These are phyloP conservation scores for Blakeslea trispora DNA, from an alignment of 371 early-diverging fungal genomes.

Conservation along the genomic window DNA sequence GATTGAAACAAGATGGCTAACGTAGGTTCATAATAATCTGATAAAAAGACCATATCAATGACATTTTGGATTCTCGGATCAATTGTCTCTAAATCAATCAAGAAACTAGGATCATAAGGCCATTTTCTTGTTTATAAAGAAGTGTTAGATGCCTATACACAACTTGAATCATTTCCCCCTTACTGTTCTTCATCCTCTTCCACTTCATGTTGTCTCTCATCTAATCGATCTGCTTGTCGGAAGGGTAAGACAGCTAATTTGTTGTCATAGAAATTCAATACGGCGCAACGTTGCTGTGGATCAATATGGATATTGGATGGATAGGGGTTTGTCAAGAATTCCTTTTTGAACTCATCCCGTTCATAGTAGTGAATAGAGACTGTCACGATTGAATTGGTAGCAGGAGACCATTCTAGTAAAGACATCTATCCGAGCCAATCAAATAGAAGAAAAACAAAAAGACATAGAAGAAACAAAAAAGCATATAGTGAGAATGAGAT, in stretches of 20 bases:
- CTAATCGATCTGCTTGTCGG: slow-evolving; percentile 64
- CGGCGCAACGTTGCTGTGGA: slow-evolving; percentile 85
- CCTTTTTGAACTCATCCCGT: slow-evolving; percentile 85
- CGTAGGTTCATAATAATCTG: slow-evolving; percentile 92
- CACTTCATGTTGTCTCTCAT: slow-evolving; percentile 28
- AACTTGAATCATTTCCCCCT: slow-evolving; percentile 14
- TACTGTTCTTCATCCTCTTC: slow-evolving; percentile 57
- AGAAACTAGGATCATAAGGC: slow-evolving; percentile 79
- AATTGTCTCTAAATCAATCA: slow-evolving; percentile 72
- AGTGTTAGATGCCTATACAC: not conserved
- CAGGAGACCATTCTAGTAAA: slow-evolving; percentile 81
- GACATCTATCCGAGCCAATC: slow-evolving; percentile 67
- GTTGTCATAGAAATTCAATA: slow-evolving; percentile 83
- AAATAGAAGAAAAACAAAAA: not conserved
- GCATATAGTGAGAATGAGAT: no score
- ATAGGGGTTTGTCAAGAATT: slow-evolving; percentile 66
- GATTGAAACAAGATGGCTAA: slow-evolving; percentile 91
- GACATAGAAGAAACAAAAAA: not conserved
- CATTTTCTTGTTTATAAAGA: slow-evolving; percentile 47
- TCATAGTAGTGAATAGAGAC: slow-evolving; percentile 97
- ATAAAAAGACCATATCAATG: slow-evolving; percentile 87
- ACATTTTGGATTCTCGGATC: slow-evolving; percentile 78
- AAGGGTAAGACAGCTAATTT: slow-evolving; percentile 93
- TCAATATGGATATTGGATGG: slow-evolving; percentile 73
- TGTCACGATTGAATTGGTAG: slow-evolving; percentile 79